These are phyloP conservation scores for Aspergillus ibericus DNA, from an alignment of 2,329 filamentous ascomycete species.

Conservation along the genomic window DNA sequence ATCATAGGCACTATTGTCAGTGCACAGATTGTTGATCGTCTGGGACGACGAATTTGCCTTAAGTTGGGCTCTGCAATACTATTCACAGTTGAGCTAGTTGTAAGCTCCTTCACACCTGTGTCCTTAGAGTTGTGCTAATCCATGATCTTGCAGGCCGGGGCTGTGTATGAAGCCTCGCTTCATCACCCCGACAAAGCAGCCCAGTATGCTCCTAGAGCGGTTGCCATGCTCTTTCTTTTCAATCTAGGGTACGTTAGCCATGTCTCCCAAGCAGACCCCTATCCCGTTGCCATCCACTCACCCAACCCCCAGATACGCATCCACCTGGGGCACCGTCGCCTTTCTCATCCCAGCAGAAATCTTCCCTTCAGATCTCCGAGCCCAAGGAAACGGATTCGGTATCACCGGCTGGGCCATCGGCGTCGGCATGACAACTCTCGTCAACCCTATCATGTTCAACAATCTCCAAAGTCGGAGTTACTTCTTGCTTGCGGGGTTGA, in stretches of 20 bases:
- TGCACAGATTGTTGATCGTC: slow-evolving; percentile 52
- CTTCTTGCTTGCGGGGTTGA: slow-evolving; percentile 54
- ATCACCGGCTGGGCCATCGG: slow-evolving; percentile 62
- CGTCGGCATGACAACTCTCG: slow-evolving; percentile 55
- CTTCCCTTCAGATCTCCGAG: slow-evolving; percentile 57
- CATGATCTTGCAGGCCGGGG: slow-evolving; percentile 31
- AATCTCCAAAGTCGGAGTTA: slow-evolving; percentile 51
- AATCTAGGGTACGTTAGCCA: slow-evolving; percentile 26
- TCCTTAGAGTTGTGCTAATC: not conserved
- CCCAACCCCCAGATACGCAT: slow-evolving; percentile 42
- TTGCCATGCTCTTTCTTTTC: slow-evolving; percentile 50
- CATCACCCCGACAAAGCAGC: slow-evolving; percentile 36
- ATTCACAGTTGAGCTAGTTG: slow-evolving; percentile 46
- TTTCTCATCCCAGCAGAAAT: slow-evolving; percentile 58
- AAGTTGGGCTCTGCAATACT: slow-evolving; percentile 43
- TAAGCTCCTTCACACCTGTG: slow-evolving; percentile 10
- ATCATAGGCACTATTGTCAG: slow-evolving; percentile 54
- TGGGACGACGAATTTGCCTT: slow-evolving; percentile 47
- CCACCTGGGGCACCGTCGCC: slow-evolving; percentile 54
- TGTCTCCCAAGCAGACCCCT: not conserved
- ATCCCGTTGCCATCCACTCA: too few species aligned
- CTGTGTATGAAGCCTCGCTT: slow-evolving; percentile 45
- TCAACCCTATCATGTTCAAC: slow-evolving; percentile 54
- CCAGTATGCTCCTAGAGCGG: slow-evolving; percentile 47
- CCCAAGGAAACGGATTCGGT: slow-evolving; percentile 60